Conservation (phyloP, 1,139 yeast species). For the Arxiozyma slooffiae region DNA sequence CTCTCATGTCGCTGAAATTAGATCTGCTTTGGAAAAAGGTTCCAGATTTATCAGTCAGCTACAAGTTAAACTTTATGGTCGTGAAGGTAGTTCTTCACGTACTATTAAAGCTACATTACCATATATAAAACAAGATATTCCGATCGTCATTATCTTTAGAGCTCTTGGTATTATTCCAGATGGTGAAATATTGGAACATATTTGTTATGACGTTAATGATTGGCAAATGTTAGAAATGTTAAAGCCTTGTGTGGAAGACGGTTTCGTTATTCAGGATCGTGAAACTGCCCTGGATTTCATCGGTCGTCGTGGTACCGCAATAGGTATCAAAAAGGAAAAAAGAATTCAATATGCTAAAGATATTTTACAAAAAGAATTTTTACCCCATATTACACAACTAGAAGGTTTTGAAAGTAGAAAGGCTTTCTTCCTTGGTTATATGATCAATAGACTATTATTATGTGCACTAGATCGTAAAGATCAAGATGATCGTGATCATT, state of each 20-base stretch:
- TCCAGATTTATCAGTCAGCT: slow-evolving; percentile 86
- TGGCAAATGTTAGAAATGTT: slow-evolving; percentile 99
- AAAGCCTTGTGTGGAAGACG: slow-evolving; percentile 98
- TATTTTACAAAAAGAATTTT: slow-evolving; percentile 85
- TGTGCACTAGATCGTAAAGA: slow-evolving; percentile 97
- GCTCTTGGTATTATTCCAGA: slow-evolving; percentile 98
- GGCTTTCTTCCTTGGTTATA: slow-evolving; percentile 94
- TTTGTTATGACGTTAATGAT: slow-evolving; percentile 93
- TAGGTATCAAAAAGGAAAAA: slow-evolving; percentile 93
- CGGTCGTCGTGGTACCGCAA: slow-evolving; percentile 92
- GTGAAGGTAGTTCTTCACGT: slow-evolving; percentile 66
- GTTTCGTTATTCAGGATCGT: slow-evolving; percentile 93
- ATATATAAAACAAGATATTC: slow-evolving; percentile 90
- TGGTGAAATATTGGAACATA: slow-evolving; percentile 96
- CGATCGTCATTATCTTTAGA: slow-evolving; percentile 91
- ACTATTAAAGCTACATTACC: slow-evolving; percentile 94
- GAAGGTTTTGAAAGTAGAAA: slow-evolving; percentile 96
- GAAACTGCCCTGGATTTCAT: slow-evolving; percentile 96
- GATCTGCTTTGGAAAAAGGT: slow-evolving; percentile 95
- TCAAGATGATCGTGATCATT: slow-evolving; percentile 98
- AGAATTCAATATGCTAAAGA: slow-evolving; percentile 98
- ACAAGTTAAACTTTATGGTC: slow-evolving; percentile 86
- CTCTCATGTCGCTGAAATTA: slow-evolving; percentile 90
- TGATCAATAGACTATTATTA: slow-evolving; percentile 87
- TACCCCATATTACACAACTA: slow-evolving; percentile 94